phyloP scores from a whole-genome alignment of 2,329 filamentous ascomycete genomes.

The Amphichorda felina region DNA sequence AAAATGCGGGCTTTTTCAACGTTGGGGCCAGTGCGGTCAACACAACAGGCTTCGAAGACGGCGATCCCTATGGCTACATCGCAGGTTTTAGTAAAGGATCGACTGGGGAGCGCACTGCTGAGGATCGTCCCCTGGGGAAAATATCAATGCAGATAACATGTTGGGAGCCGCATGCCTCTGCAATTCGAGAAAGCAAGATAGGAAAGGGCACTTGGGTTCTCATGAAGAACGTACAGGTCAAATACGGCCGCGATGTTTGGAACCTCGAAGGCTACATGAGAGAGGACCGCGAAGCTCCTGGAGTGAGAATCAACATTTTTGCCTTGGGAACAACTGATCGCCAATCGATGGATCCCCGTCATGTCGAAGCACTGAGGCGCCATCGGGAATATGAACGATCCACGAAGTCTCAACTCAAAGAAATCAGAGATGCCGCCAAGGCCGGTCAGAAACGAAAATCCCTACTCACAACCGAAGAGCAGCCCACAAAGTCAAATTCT shows the following conservation, averaged over 20 bases:
- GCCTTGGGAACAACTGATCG: constrained; percentile 30
- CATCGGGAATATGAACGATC: constrained; percentile 51
- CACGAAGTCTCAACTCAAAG: constrained; percentile 26
- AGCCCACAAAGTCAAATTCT: constrained; percentile 10
- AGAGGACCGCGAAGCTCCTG: constrained; percentile 34
- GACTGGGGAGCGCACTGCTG: constrained; percentile 2
- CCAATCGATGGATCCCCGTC: constrained; percentile 30
- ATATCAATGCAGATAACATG: constrained; percentile 59
- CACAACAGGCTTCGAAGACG: constrained; percentile 24
- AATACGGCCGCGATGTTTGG: constrained; percentile 33
- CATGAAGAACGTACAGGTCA: constrained; percentile 64
- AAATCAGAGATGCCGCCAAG: constrained; percentile 22
- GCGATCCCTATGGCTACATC: constrained; percentile 45
- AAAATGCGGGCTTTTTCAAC: constrained; percentile 51
- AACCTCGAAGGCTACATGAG: constrained; percentile 64
- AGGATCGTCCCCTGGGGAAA: constrained; percentile 59
- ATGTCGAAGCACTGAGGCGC: constrained; percentile 48
- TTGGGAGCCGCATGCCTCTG: constrained; percentile 54
- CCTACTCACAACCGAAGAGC: constrained; percentile 10
- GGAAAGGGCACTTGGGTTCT: constrained; percentile 48
- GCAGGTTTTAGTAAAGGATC: constrained; percentile 10
- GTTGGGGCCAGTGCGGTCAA: constrained; percentile 19
- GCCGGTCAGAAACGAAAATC: constrained; percentile 26
- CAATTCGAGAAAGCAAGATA: constrained; percentile 39
- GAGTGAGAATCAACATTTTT: constrained; percentile 44